Base-by-base conservation (phyloP, 192 early-diverging fungal genomes). In the Backusella westeae region DNA sequence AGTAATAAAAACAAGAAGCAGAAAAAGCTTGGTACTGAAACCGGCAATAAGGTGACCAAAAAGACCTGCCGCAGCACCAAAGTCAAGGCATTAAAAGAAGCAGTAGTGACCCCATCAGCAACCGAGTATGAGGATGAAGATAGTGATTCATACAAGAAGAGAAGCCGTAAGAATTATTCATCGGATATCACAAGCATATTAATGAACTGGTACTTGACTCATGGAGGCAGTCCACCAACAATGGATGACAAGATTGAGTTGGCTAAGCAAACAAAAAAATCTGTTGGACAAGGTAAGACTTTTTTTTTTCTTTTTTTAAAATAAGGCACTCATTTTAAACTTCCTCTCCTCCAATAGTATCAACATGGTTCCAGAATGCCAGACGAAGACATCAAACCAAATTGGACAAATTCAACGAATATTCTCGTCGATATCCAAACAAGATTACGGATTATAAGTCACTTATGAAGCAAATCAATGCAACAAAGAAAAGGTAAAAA, bases 281-380 rank as follows among this genome's bases (percentile, higher is more conserved):
- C 38, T 32, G 7, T 21, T 44, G 29, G 14, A 32, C 69, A 71
- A 46, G 29, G 69, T 71, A 71, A 49, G 39, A 29, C 10, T 26
- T 44, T 70, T 71, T 23, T 71, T 71, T 34, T 41, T 70, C 1
- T 29, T 29, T 29, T 39, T 39, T 39, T 2, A 0, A 39, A 39
- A 39, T 10, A 3, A 39, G 15, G 34, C 6, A 68, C 36, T 41
- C 10, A 21, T 70, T 4, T 59, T 32, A 32, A 32, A 32, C 32
- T 3, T 32, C 32, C 32, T 32, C 32, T 1, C 2, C 23, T 29
- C 1, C 1, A 6, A 29, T 70, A 71, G 69, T 71, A 32, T 71
- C 69, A 32, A 71, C 69, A 44, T 71, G 69, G 70, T 71, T 71
- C 39, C 70, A 71, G 19, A 71, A 71, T 49, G 70, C 70, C 5